phyloP scores from a whole-genome alignment of 495 filamentous ascomycete genomes.

The Podospora pseudocomata region DNA sequence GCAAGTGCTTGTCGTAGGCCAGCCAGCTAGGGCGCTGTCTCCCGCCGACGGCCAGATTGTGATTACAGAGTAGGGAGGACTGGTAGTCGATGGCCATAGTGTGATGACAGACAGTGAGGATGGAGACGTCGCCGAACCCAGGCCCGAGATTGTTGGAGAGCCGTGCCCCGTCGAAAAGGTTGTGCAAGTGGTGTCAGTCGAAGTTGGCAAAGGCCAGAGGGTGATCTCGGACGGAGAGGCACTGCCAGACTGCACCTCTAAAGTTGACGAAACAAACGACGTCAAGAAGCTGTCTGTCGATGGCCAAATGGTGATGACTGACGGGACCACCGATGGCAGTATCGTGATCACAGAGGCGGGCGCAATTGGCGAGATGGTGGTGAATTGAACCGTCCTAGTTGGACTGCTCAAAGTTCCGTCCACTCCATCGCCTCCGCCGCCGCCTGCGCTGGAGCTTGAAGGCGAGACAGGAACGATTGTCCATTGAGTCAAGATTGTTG shows the following conservation, averaged over 20 bases:
- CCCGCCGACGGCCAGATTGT: constrained; percentile 20
- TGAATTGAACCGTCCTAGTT: not conserved
- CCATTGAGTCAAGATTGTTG: constrained; percentile 21
- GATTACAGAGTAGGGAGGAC: constrained; percentile 12
- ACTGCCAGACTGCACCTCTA: constrained; percentile 10
- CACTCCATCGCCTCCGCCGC: too few species aligned
- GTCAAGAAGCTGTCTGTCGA: not conserved
- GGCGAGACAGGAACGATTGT: constrained; percentile 12
- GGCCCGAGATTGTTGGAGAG: not conserved
- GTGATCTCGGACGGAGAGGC: constrained; percentile 10
- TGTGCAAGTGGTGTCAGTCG: constrained; percentile 9
- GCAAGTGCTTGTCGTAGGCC: not conserved
- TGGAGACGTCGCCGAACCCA: not conserved
- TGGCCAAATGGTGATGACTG: not conserved
- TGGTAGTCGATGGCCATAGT: not conserved
- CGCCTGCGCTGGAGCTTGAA: not conserved
- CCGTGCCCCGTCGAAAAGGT: constrained; percentile 6
- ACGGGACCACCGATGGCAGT: not conserved
- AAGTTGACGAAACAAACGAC: constrained; percentile 5
- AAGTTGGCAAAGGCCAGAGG: constrained; percentile 9
- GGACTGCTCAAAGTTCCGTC: not conserved
- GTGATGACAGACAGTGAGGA: constrained; percentile 1
- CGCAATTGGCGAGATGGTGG: not conserved
- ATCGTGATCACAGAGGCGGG: not conserved
- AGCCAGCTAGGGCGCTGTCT: constrained; percentile 2